phyloP scores from a whole-genome alignment of 192 early-diverging fungal species.

The Thamnidium elegans region DNA sequence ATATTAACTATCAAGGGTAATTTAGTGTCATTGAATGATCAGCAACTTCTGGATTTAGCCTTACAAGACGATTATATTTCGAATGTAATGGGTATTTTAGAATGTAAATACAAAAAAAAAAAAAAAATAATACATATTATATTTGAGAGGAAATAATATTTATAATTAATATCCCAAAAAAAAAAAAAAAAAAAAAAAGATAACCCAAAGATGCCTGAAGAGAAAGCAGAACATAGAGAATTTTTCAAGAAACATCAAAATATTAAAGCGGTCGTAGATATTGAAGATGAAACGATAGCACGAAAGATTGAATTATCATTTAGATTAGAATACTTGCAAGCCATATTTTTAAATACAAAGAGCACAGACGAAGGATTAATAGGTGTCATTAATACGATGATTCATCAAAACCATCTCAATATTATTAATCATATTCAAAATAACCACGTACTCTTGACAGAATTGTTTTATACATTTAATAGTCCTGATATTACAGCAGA shows the following conservation, averaged over 20 bases:
- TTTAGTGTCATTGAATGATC: slow-evolving; percentile 78
- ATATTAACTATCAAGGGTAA: slow-evolving; percentile 6
- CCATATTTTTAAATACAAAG: slow-evolving; percentile 73
- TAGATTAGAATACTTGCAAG: slow-evolving; percentile 84
- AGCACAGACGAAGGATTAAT: slow-evolving; percentile 75
- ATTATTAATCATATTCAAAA: slow-evolving; percentile 74
- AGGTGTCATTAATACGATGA: slow-evolving; percentile 69
- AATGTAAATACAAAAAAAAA: slow-evolving; percentile 56
- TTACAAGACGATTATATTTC: slow-evolving; percentile 75
- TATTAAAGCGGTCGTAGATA: slow-evolving; percentile 71
- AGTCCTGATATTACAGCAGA: slow-evolving; percentile 39
- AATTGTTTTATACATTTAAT: slow-evolving; percentile 68
- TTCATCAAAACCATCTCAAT: slow-evolving; percentile 83
- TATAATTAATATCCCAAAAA: no score
- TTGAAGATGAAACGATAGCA: slow-evolving; percentile 64
- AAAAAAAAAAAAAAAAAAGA: slow-evolving; percentile 43
- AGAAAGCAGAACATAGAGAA: slow-evolving; percentile 72
- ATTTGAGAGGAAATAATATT: neutral
- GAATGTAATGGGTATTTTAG: slow-evolving; percentile 75
- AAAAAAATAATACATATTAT: neutral
- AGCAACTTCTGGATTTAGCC: slow-evolving; percentile 67
- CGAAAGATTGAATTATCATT: slow-evolving; percentile 86
- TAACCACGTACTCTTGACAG: slow-evolving; percentile 64
- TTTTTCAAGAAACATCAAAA: slow-evolving; percentile 58
- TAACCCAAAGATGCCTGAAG: slow-evolving; percentile 68